phyloP scores from a whole-genome alignment of 805 yeast genomes.

The Metschnikowia arizonensis region DNA sequence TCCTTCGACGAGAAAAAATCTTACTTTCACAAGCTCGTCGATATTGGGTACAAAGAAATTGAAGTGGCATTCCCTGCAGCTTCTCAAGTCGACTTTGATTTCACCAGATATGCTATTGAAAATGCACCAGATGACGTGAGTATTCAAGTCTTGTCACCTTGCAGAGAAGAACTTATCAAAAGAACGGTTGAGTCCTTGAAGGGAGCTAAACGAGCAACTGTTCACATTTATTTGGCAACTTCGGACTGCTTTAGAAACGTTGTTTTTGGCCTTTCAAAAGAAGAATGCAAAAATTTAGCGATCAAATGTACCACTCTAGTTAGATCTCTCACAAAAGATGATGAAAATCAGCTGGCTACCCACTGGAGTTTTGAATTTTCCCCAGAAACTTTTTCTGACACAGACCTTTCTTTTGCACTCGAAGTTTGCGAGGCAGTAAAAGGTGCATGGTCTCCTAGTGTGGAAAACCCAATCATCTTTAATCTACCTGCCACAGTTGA shows the following conservation, averaged over 20 bases:
- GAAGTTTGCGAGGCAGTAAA: slow-evolving; percentile 72
- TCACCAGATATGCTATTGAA: slow-evolving; percentile 70
- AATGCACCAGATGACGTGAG: slow-evolving; percentile 73
- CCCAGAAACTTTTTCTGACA: slow-evolving; percentile 76
- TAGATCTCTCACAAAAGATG: slow-evolving; percentile 65
- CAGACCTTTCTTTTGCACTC: slow-evolving; percentile 59
- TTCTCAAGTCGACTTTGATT: slow-evolving; percentile 75
- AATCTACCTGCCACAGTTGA: slow-evolving; percentile 85
- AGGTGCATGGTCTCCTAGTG: slow-evolving; percentile 67
- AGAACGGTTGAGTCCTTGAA: slow-evolving; percentile 68
- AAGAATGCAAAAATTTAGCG: slow-evolving; percentile 57
- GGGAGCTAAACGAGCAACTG: slow-evolving; percentile 73
- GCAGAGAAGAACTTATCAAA: slow-evolving; percentile 67
- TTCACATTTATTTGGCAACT: slow-evolving; percentile 74
- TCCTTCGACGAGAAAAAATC: slow-evolving; percentile 70
- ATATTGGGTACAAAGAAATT: slow-evolving; percentile 76
- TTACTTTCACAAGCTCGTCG: slow-evolving; percentile 64
- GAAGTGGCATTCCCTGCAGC: slow-evolving; percentile 84
- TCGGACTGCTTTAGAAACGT: slow-evolving; percentile 70
- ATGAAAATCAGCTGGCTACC: slow-evolving; percentile 48
- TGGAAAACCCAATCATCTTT: slow-evolving; percentile 65
- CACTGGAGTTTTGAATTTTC: slow-evolving; percentile 75
- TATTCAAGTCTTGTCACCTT: slow-evolving; percentile 72
- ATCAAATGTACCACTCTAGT: slow-evolving; percentile 61
- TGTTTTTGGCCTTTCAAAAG: slow-evolving; percentile 60